A percentile compares a stretch with the other conserved stretches of the same genome.
These are phyloP conservation scores for Tarenaya hassleriana DNA, from an alignment of 345 rosid genomes.

Conservation along the genomic window DNA sequence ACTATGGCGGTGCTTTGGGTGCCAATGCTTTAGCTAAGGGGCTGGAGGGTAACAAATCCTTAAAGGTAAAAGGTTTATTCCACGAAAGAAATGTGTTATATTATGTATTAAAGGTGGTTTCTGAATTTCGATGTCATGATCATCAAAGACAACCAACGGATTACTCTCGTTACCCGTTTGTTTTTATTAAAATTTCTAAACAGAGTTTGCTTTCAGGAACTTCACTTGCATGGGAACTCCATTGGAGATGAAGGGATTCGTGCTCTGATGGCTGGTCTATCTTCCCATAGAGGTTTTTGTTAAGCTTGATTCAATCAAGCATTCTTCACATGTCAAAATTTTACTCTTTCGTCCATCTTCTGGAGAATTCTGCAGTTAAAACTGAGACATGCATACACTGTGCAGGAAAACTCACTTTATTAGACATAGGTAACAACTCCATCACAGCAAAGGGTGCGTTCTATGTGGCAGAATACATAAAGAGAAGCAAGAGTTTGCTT, in stretches of 20 bases:
- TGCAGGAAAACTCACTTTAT: conserved; percentile 59
- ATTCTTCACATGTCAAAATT: conserved; percentile 1
- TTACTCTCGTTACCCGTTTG: conserved; percentile 5
- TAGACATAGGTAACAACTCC: conserved; percentile 93
- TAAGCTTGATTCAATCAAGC: conserved; percentile 11
- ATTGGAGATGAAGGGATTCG: conserved; percentile 94
- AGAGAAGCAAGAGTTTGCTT: conserved; percentile 80
- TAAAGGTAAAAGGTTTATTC: conserved; percentile 45
- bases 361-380: conserved; percentile 12
- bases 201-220: conserved; percentile 48
- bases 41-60: conserved; percentile 75
- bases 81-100: background rate
- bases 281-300: conserved; percentile 69
- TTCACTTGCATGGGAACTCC: conserved; percentile 90
- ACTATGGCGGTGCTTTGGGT: conserved; percentile 94
- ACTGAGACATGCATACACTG: conserved; percentile 19
- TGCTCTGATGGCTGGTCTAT: conserved; percentile 73
- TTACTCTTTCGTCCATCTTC: conserved; percentile 5
- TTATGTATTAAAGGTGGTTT: conserved; percentile 4
- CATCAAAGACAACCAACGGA: background rate
- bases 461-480: conserved; percentile 74
- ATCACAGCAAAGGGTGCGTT: conserved; percentile 77
- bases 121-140: background rate
- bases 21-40: conserved; percentile 95
- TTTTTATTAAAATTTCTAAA: conserved; percentile 3